Base-by-base conservation (phyloP, 371 early-diverging fungal genomes). In the Umbelopsis sp. region DNA sequence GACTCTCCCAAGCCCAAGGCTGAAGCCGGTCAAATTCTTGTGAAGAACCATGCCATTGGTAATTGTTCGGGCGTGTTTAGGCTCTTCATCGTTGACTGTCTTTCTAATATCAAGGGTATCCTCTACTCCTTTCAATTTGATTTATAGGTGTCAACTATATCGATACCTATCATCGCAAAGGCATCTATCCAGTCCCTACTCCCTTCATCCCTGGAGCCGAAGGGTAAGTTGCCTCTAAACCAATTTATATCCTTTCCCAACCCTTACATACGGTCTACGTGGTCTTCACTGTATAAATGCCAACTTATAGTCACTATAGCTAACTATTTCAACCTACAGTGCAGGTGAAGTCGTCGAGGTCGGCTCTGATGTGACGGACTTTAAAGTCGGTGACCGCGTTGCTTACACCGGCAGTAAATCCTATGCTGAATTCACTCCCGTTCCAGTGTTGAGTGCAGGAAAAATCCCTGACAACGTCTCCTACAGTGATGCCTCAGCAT, bases 151-250 rank as follows among this genome's bases (percentile, higher is more conserved):
- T 98, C 66, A 98, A 97, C 80, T 96, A 86, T 64, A 96, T 98
- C 67, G 98, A 98, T 75, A 97, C 93, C 0, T 96, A 97, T 76
- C 95, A 93, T 69, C 91, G 98, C 66, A 78, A 86, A 12, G 98
- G 98, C 32, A 82, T 94, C 12, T 97, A 96, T 72, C 86, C 85
- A 24, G 75, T 90, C 8, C 68, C 83, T 4, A 70, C 93, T 1
- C 96, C 96, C 6, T 86, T 84, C 65, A 83, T 87, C 35, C 78
- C 91, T 16, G 97, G 97, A 12, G 84, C 90, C 7, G 98, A 98
- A 80, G 95, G 76, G 81, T 80, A 72, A 66, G 52, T 44, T 9
- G 14, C 20, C 12, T 53, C 24, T 53, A 11, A 12, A 12, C 1
- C 53, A 29, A 53, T 32, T 10, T 1, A 22, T 1, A 53, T 29